A percentile compares a stretch with the other conserved stretches of the same genome.
Conservation (phyloP, 1,284 basidiomycete species). For the Chiua sp. region DNA sequence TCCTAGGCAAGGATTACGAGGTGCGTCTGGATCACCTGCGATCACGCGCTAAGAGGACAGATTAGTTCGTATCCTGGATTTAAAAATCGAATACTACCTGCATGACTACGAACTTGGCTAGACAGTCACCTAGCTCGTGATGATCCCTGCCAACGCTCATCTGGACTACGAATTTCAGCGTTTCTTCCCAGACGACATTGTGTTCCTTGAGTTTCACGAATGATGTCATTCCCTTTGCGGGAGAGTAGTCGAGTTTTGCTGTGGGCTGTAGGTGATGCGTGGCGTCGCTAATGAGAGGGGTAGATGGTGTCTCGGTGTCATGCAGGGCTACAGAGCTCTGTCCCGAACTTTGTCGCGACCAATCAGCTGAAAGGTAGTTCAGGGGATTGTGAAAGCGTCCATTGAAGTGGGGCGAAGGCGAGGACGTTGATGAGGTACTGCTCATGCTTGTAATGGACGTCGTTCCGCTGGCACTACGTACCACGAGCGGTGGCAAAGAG, state of each 20-base stretch:
- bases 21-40: slow-evolving; percentile 55
- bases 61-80: not conserved
- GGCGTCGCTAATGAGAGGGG: not conserved
- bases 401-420: slow-evolving; percentile 8
- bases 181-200: slow-evolving; percentile 61
- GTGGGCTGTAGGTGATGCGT: slow-evolving; percentile 11
- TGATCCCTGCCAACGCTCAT: slow-evolving; percentile 61
- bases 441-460: slow-evolving; percentile 26
- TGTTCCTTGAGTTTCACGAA: slow-evolving; percentile 65
- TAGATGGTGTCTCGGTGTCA: not conserved
- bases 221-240: slow-evolving; percentile 59
- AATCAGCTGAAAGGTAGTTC: slow-evolving; percentile 31
- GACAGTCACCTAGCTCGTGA: slow-evolving; percentile 55
- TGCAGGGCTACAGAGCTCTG: slow-evolving; percentile 1
- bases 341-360: slow-evolving; percentile 23
- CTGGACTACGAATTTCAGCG: slow-evolving; percentile 61
- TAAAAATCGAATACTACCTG: slow-evolving; percentile 49
- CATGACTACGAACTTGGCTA: slow-evolving; percentile 69
- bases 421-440: slow-evolving; percentile 27
- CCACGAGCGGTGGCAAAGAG: slow-evolving; percentile 9
- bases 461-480: slow-evolving; percentile 28
- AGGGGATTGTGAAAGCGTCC: slow-evolving; percentile 11
- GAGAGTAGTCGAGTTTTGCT: slow-evolving; percentile 34
- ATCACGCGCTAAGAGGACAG: slow-evolving; percentile 45
- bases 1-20: slow-evolving; percentile 65